Evolutionary conservation across 2,329 filamentous ascomycete species (phyloP).

Genomic region (Hypoxylon sp.): DNA sequence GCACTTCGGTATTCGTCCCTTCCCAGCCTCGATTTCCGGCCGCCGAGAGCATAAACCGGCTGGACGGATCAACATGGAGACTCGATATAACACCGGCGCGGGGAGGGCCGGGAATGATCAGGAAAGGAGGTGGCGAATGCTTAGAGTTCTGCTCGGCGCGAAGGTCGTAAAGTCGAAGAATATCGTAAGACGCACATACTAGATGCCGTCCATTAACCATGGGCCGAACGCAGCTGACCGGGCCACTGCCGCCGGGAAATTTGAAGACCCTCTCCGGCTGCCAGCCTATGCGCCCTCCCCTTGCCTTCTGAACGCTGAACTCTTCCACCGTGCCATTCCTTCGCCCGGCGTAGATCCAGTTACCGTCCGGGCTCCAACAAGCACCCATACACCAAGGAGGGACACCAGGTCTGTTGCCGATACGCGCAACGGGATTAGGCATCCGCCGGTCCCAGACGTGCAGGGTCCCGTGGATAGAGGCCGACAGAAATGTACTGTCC

Average conservation of each 20-base stretch:
- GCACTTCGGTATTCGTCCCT: constrained; percentile 84
- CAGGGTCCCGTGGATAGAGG: constrained; percentile 85
- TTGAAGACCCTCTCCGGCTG: constrained; percentile 80
- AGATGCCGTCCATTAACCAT: constrained; percentile 95
- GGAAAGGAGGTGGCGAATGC: constrained; percentile 85
- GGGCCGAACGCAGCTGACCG: constrained; percentile 84
- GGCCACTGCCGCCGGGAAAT: constrained; percentile 87
- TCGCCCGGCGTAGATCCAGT: constrained; percentile 90
- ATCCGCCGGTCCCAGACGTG: constrained; percentile 93
- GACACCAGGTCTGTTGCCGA: constrained; percentile 75
- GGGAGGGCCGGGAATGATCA: constrained; percentile 90
- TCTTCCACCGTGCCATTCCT: constrained; percentile 95
- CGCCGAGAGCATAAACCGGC: constrained; percentile 88
- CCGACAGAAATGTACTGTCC: constrained; percentile 84
- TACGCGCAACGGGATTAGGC: constrained; percentile 78
- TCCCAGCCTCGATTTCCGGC: constrained; percentile 96
- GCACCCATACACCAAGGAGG: constrained; percentile 98
- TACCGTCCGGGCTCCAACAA: constrained; percentile 95
- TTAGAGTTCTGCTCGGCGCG: constrained; percentile 69
- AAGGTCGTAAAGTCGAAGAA: constrained; percentile 90
- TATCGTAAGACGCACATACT: constrained; percentile 92
- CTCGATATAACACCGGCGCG: constrained; percentile 86
- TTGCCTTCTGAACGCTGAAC: constrained; percentile 82
- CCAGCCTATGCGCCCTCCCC: constrained; percentile 68
- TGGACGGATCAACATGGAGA: constrained; percentile 86